Evolutionary conservation across 495 filamentous ascomycete species (phyloP).

Genomic region (Cercophora sp.): DNA sequence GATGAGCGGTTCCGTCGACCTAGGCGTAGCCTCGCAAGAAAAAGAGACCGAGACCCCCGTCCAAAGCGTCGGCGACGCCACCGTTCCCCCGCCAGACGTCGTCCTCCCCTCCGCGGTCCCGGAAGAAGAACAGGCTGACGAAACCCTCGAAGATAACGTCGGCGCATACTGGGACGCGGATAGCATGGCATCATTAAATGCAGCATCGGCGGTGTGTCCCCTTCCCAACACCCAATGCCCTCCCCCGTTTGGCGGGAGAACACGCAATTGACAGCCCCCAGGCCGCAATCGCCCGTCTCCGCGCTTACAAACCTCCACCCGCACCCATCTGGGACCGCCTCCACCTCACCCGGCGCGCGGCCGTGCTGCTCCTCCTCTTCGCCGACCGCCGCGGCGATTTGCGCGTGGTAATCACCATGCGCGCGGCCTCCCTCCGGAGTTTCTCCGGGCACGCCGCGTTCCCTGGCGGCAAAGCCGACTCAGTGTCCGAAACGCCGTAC

Average conservation of each 20-base stretch:
- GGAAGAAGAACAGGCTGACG: not conserved
- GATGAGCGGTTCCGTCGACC: constrained; percentile 14
- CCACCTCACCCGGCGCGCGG: constrained; percentile 69
- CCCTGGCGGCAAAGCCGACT: constrained; percentile 67
- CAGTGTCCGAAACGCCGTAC: constrained; percentile 48
- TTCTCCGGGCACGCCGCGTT: constrained; percentile 77
- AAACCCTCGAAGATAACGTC: constrained; percentile 20
- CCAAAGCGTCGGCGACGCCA: not conserved
- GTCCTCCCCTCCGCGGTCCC: not conserved
- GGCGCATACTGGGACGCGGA: constrained; percentile 46
- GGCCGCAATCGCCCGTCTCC: constrained; percentile 73
- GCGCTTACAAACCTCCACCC: constrained; percentile 60
- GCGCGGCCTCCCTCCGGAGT: constrained; percentile 66
- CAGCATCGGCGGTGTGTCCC: constrained; percentile 52
- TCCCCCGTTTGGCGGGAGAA: not conserved
- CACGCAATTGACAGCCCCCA: constrained; percentile 22
- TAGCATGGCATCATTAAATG: constrained; percentile 54
- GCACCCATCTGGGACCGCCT: constrained; percentile 54
- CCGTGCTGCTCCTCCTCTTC: constrained; percentile 81
- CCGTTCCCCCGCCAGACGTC: not conserved
- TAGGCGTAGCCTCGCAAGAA: constrained; percentile 2
- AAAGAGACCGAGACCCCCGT: constrained; percentile 8
- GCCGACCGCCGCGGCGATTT: constrained; percentile 74
- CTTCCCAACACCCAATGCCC: constrained; percentile 7
- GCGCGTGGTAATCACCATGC: constrained; percentile 80